Percentiles rank a stretch among this genome's conserved stretches.
Evolutionary conservation across 345 rosid species (phyloP).

Genomic region (Luvunga scandens): DNA sequence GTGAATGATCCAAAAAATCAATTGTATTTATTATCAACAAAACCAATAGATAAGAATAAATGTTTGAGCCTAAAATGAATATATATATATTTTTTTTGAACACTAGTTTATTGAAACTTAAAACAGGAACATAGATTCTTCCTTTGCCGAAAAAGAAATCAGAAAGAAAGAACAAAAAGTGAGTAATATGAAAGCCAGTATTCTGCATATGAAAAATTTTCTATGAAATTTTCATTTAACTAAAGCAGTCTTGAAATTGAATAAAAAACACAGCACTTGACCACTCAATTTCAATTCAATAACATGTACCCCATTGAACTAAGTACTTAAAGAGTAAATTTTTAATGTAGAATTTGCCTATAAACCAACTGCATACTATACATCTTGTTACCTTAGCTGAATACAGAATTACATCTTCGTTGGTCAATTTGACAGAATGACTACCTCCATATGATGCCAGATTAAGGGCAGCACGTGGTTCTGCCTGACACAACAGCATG

Average conservation of each 20-base stretch:
- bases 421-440: conserved; percentile 76
- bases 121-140: background rate
- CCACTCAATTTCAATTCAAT: background rate
- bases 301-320: background rate
- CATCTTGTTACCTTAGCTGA: conserved; percentile 81
- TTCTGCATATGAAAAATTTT: background rate
- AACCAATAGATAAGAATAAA: background rate
- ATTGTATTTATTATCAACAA: background rate
- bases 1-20: background rate
- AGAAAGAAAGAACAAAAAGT: background rate
- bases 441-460: conserved; percentile 95
- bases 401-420: conserved; percentile 83
- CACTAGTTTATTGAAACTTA: background rate
- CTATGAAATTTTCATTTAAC: background rate
- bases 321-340: background rate
- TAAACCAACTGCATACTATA: background rate
- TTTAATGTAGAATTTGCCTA: background rate
- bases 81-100: background rate
- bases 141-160: background rate
- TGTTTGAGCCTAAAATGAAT: background rate
- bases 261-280: background rate
- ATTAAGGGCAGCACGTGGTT: conserved; percentile 96
- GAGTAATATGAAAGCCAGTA: background rate
- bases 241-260: background rate
- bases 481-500: conserved; percentile 72